Percentiles rank a stretch among this genome's conserved stretches.
These are phyloP conservation scores for Cyclotella atomus DNA, from an alignment of 108 stramenopile species.

Conservation along the genomic window DNA sequence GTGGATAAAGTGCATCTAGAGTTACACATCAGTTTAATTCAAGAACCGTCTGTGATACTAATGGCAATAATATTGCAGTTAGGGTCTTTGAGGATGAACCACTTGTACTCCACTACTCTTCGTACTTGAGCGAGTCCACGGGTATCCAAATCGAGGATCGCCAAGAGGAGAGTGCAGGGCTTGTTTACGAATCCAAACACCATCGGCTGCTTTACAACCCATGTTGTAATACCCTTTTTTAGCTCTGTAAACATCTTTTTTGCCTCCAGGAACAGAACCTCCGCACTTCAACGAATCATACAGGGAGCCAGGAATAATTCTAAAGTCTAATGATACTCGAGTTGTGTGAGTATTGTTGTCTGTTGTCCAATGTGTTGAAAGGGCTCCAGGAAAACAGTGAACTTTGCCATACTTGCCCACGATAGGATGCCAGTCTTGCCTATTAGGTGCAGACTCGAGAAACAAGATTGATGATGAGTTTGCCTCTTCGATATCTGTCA, in stretches of 20 bases:
- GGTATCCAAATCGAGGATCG: conserved; percentile 5
- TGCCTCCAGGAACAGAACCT: conserved; percentile 36
- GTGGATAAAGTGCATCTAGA: no score
- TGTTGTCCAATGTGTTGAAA: conserved; percentile 65
- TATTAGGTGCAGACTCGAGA: conserved; percentile 57
- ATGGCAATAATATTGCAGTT: no score
- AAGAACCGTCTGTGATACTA: no score
- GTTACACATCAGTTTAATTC: no score
- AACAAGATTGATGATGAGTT: conserved; percentile 48
- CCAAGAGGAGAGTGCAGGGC: neutral
- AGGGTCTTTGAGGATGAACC: neutral
- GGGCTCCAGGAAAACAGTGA: conserved; percentile 68
- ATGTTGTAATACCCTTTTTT: conserved; percentile 56
- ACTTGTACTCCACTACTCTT: neutral
- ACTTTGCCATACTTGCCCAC: conserved; percentile 45
- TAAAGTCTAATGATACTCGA: conserved; percentile 69
- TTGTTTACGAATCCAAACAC: neutral
- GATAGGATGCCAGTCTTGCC: conserved; percentile 71
- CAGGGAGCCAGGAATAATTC: conserved; percentile 55
- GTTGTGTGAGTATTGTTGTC: conserved; percentile 64
- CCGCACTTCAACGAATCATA: conserved; percentile 54
- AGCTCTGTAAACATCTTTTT: conserved; percentile 47
- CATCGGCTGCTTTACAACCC: conserved; percentile 6
- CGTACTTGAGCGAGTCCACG: conserved; percentile 8
- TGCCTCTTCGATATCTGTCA: conserved; percentile 55